Evolutionary conservation across 139 green algal genomes (phyloP), one percentile per base, ranked within the genome.

Genomic region (Monoraphidium neglectum): DNA sequence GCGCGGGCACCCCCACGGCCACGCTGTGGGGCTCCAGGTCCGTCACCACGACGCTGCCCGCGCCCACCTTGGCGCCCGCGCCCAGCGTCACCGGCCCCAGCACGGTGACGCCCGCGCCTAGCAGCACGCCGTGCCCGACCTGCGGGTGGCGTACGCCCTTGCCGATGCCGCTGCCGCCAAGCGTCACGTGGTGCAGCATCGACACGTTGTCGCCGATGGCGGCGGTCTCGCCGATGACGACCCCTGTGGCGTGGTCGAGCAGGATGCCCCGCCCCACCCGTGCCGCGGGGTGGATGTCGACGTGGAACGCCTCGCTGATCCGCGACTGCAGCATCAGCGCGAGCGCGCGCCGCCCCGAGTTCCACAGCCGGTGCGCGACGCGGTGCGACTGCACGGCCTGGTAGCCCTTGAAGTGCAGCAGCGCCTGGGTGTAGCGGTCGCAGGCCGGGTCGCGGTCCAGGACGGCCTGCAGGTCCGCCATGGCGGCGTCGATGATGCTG

Each of bases 391-490:
- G 96, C 23, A 98, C 74, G 0, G 96, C 96, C 78, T 98, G 94
- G 76, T 94, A 98, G 30, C 95, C 94, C 84, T 98, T 98, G 85
- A 96, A 98, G 81, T 94, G 94, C 43, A 99, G 82, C 66, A 99
- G 79, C 64, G 84, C 91, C 79, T 94, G 90, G 13, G 80, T 87
- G 72, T 95, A 97, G 21, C 87, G 89, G 18, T 94, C 87, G 80
- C 96, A 99, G 3, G 96, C 97, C 5, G 96, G 94, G 81, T 99
- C 93, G 18, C 95, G 86, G 18, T 82, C 80, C 49, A 72, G 69
- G 36, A 82, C 75, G 0, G 80, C 80, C 78, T 97, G 83, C 61
- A 98, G 65, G 84, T 98, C 94, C 24, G 90, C 91, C 30, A 90
- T 70, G 15, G 62, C 79, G 3, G 88, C 83, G 28, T 94, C 89